These are phyloP conservation scores for Daldinia decipiens DNA, from an alignment of 495 filamentous ascomycete species.

Conservation along the genomic window DNA sequence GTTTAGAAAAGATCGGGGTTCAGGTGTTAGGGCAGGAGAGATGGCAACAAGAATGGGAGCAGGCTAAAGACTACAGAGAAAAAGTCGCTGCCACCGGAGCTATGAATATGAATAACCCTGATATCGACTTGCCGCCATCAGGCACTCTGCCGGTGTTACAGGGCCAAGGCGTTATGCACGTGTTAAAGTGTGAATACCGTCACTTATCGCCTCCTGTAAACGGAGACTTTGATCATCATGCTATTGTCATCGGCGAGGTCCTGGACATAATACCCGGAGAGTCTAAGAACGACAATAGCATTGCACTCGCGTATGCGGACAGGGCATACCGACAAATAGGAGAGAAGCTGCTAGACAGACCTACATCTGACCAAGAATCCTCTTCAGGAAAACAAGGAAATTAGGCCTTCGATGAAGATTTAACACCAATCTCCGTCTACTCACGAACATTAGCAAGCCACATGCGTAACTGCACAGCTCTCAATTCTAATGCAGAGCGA, in stretches of 20 bases:
- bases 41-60: slow-evolving; percentile 37
- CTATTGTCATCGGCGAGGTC: slow-evolving; percentile 66
- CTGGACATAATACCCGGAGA: slow-evolving; percentile 51
- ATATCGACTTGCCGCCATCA: slow-evolving; percentile 17
- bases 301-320: slow-evolving; percentile 57
- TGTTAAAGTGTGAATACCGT: slow-evolving; percentile 52
- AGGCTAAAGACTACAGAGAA: slow-evolving; percentile 11
- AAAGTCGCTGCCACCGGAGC: neutral
- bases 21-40: slow-evolving; percentile 30
- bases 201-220: slow-evolving; percentile 40
- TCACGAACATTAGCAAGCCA: neutral
- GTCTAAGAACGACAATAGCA: slow-evolving; percentile 21
- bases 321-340: slow-evolving; percentile 55
- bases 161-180: slow-evolving; percentile 55
- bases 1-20: slow-evolving; percentile 44
- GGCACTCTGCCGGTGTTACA: slow-evolving; percentile 45
- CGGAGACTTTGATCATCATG: slow-evolving; percentile 55
- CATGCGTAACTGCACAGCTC: neutral
- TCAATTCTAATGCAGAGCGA: neutral
- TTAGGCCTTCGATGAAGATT: neutral
- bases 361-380: slow-evolving; percentile 1
- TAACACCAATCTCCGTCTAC: neutral
- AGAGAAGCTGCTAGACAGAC: slow-evolving; percentile 33
- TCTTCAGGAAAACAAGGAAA: neutral
- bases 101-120: slow-evolving; percentile 5